phyloP scores from a whole-genome alignment of 2,329 filamentous ascomycete species.

The Pseudogymnoascus pannorum region DNA sequence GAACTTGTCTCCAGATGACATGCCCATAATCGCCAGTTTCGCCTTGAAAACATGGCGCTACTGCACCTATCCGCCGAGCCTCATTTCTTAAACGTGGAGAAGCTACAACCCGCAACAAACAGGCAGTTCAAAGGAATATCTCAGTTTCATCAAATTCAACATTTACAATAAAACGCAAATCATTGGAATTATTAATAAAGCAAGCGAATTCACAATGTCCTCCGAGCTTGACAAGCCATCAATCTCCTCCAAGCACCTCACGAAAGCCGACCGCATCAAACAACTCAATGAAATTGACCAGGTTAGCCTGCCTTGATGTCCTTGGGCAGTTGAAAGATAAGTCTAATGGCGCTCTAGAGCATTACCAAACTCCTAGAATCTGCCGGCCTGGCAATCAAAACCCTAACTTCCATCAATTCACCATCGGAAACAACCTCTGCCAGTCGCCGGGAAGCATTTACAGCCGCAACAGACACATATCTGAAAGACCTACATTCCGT shows the following conservation, averaged over 20 bases:
- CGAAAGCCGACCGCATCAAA: constrained; percentile 68
- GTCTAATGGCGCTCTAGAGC: constrained; percentile 20
- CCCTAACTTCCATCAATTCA: constrained; percentile 45
- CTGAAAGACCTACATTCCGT: constrained; percentile 66
- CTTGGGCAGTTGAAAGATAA: not conserved
- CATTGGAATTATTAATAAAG: not conserved
- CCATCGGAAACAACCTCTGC: constrained; percentile 11
- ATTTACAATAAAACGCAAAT: not conserved
- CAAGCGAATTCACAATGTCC: not conserved
- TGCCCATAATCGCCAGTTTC: constrained; percentile 7
- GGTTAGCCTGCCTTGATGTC: constrained; percentile 31
- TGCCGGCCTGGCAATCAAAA: constrained; percentile 55
- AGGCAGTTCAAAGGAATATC: not conserved
- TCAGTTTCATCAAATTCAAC: not conserved
- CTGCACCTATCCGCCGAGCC: constrained; percentile 11
- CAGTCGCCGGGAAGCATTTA: constrained; percentile 40
- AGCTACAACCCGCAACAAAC: not conserved
- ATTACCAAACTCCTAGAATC: constrained; percentile 45
- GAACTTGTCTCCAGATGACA: not conserved
- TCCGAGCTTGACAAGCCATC: not conserved
- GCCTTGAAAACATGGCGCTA: constrained; percentile 10
- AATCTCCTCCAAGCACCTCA: constrained; percentile 40
- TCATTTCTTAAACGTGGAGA: constrained; percentile 10
- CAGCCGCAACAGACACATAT: constrained; percentile 57
- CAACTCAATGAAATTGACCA: constrained; percentile 75